Evolutionary conservation across 305 asterid species (phyloP), one percentile per base, ranked within the genome.

Genomic region (Fraxinus platypoda): DNA sequence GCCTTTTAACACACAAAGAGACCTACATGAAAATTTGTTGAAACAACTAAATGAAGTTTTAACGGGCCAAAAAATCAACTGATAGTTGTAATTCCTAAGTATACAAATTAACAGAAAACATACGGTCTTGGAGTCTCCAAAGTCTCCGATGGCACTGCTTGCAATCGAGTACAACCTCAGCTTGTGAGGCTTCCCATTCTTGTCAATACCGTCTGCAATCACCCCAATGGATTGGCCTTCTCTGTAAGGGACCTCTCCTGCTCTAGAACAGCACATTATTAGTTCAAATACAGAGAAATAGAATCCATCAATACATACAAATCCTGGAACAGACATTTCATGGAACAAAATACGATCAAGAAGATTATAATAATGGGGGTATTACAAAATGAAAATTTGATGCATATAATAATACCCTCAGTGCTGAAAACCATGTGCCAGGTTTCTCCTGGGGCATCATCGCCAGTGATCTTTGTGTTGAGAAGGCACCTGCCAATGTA

Each of bases 351-450:
- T 26, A 54, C 19, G 9, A 54, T 54, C 64, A 17, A 54, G 64
- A 54, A 3, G 8, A 17, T 15, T 13, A 3, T 12, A 49, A 3
- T 49, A 49, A 49, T 17, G 64, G 8, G 5, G n/a, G 23, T 52
- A 52, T 4, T 13, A 17, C 2, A 52, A 52, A 52, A 52, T 5
- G 64, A 52, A 52, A 52, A 19, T 62, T 62, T 62, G 71, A 62
- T 23, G 71, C 12, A 62, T 62, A 2, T 2, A 62, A 19, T 12
- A 6, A 80, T 94, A 95, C 99, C 99, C 87, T 95, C 99, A 75
- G 98, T 93, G 88, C 82, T 89, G 89, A 95, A 95, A 83, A 95
- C 98, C 98, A 95, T 94, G 90, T 95, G 99, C 98, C 97, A 94
- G 19, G 99, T 95, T 86, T 95, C 99, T 75, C 99, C 99, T 3